Percentiles rank a stretch among this genome's conserved stretches.
phyloP scores from a whole-genome alignment of 257 asterid genomes.

The Lycium ferocissimum region DNA sequence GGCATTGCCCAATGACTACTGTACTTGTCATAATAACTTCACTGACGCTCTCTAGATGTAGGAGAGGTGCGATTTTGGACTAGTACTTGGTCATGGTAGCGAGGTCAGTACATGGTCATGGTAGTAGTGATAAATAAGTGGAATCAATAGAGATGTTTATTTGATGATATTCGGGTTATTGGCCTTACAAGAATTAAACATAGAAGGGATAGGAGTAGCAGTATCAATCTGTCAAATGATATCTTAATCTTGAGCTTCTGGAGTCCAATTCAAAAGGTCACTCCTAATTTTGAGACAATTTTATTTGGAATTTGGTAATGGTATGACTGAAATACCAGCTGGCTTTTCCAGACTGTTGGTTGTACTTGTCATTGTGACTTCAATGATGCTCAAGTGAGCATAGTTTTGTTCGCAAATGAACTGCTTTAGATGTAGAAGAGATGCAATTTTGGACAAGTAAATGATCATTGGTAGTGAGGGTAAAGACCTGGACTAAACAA shows the following conservation, averaged over 20 bases:
- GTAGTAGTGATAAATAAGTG: neutral
- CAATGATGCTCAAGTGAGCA: neutral
- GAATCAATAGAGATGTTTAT: neutral
- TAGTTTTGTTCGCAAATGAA: slow-evolving; percentile 3
- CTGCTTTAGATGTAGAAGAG: neutral
- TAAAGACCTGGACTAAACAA: neutral
- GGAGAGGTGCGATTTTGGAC: neutral
- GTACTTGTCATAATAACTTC: neutral
- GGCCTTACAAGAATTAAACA: neutral
- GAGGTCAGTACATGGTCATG: neutral
- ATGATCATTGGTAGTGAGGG: neutral
- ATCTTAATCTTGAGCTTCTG: neutral
- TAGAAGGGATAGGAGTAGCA: neutral
- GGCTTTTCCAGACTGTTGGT: neutral
- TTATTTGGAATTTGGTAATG: slow-evolving; percentile 2
- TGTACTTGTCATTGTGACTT: neutral
- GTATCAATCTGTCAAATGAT: neutral
- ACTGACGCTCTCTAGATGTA: neutral
- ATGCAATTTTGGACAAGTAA: neutral
- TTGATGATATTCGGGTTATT: neutral
- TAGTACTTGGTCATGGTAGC: too few relatives aligned
- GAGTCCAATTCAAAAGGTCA: neutral
- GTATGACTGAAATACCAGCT: neutral
- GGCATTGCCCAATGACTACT: neutral
- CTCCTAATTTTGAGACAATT: neutral